Base-by-base conservation (phyloP, 441 rosid species). In the Gossypium davidsonii region DNA sequence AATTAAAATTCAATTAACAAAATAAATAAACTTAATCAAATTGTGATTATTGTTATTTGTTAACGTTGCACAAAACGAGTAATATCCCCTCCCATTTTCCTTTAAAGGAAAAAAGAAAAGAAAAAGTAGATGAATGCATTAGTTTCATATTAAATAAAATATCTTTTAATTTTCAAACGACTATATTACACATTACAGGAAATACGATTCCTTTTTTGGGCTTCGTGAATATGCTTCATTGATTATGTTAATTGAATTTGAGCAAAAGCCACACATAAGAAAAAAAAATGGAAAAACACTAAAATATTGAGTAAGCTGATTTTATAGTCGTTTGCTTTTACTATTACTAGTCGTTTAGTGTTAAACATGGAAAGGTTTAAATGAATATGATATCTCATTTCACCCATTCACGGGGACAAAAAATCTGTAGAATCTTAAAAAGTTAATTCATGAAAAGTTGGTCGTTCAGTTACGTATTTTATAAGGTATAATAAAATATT, bases 371-470 rank as follows among this genome's bases (percentile, higher is more conserved):
- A 80, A 73, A 71, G 37, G 77, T 72, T n/a, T 51, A 51, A 14
- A 14, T 15, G 56, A 51, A 59, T 51, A 42, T 56, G 66, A 53
- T 70, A 57, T 73, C 75, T 77, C 52, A 68, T 52, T 74, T 69
- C 76, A 77, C 82, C 81, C 82, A 82, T 76, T 79, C 77, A 70
- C 79, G 77, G 79, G 79, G 78, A 75, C 82, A 85, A 74, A 55
- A 85, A 83, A 88, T 87, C 91, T 79, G 58, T 74, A 76, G 79
- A 85, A 85, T 90, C 90, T 79, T 79, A 61, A 81, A 84, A 62
- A 77, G 67, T 17, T 42, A 20, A 72, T 59, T 70, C 71, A 49
- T 1, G 58, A 18, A 71, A 85, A 77, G 76, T 79, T 71, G 23
- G 39, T 39, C 73, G 71, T 80, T 55, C 74, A 77, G 72, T 75